These are phyloP conservation scores for Clavispora vitiphila DNA, from an alignment of 805 yeast species.

Conservation along the genomic window DNA sequence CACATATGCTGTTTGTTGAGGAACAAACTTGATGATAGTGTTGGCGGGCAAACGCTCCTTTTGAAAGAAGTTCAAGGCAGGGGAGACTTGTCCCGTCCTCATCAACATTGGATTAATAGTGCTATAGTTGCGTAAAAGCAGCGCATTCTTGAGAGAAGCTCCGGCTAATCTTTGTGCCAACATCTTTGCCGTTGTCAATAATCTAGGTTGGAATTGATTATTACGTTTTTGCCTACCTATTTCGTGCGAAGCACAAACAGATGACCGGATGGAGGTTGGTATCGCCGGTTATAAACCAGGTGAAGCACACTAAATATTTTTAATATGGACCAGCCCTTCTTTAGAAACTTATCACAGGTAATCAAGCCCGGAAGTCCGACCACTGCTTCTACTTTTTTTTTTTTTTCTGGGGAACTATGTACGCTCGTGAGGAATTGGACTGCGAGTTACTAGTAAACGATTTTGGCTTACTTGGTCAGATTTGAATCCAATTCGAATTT, in stretches of 20 bases:
- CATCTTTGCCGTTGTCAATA: neutral
- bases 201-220: neutral
- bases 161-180: neutral
- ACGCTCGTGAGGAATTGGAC: too few relatives aligned
- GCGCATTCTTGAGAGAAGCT: neutral
- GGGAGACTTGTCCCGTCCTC: slow-evolving; percentile 4
- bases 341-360: too few relatives aligned
- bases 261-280: neutral
- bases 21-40: slow-evolving; percentile 72
- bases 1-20: slow-evolving; percentile 88
- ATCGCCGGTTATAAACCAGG: too few relatives aligned
- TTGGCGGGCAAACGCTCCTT: slow-evolving; percentile 65
- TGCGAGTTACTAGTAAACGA: too few relatives aligned
- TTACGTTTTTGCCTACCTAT: neutral
- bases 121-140: slow-evolving; percentile 6
- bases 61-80: slow-evolving; percentile 51
- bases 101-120: slow-evolving; percentile 3
- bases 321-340: too few relatives aligned
- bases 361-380: too few relatives aligned
- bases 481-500: too few relatives aligned
- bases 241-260: neutral
- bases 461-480: too few relatives aligned
- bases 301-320: too few relatives aligned
- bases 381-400: too few relatives aligned
- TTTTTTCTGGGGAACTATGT: too few relatives aligned